Conservation (phyloP, 1,139 yeast genomes). For the Diutina sp. region DNA sequence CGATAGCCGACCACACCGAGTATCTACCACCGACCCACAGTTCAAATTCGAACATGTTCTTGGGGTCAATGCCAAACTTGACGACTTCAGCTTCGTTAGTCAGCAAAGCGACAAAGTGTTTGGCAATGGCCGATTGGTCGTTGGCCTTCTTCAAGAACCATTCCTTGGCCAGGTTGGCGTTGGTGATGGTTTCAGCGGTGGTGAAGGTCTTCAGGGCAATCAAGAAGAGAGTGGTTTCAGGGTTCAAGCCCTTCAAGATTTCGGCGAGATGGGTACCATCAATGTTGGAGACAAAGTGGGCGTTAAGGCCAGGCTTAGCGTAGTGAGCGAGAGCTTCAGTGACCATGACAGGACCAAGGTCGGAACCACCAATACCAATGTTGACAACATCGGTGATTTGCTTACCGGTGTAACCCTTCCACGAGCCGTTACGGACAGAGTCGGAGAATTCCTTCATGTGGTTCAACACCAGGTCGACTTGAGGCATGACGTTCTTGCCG, state of each 20-base stretch:
- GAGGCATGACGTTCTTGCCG: slow-evolving; percentile 78
- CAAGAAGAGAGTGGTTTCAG: slow-evolving; percentile 89
- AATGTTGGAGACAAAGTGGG: slow-evolving; percentile 92
- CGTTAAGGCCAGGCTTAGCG: slow-evolving; percentile 61
- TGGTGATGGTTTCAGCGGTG: slow-evolving; percentile 94
- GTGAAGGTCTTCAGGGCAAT: slow-evolving; percentile 98
- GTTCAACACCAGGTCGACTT: slow-evolving; percentile 77
- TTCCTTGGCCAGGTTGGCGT: slow-evolving; percentile 85
- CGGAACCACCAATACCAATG: slow-evolving; percentile 98
- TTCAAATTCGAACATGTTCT: slow-evolving; percentile 97
- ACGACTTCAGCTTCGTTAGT: slow-evolving; percentile 86
- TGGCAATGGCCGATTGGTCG: slow-evolving; percentile 66
- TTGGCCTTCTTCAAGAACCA: slow-evolving; percentile 79
- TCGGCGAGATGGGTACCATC: slow-evolving; percentile 98
- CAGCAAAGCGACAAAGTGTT: slow-evolving; percentile 94
- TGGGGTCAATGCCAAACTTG: slow-evolving; percentile 92
- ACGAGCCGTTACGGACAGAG: slow-evolving; percentile 76
- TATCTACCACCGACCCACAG: slow-evolving; percentile 99
- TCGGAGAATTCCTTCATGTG: slow-evolving; percentile 96
- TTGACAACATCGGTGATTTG: slow-evolving; percentile 86
- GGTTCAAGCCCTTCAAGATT: slow-evolving; percentile 60
- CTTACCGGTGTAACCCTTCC: slow-evolving; percentile 97
- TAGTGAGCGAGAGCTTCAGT: slow-evolving; percentile 94
- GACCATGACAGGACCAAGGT: slow-evolving; percentile 98
- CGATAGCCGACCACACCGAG: slow-evolving; percentile 98